These are phyloP conservation scores for Chlorella sp. DNA, from an alignment of 139 green algal genomes.

Conservation along the genomic window DNA sequence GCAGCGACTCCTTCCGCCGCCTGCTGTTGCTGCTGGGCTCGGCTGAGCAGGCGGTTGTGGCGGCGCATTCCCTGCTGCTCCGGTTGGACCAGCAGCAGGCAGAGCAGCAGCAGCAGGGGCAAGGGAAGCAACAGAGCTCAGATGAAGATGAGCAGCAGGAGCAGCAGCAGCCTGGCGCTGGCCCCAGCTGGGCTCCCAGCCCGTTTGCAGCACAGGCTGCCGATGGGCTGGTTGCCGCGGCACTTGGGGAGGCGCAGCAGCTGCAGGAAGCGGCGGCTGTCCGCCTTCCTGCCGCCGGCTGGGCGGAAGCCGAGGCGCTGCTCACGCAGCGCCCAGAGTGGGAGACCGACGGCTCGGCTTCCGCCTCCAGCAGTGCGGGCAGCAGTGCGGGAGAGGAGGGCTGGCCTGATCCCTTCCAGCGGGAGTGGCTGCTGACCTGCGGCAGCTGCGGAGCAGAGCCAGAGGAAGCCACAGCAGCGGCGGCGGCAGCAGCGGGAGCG, in stretches of 20 bases:
- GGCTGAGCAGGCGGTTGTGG: conserved; percentile 37
- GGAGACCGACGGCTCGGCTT: not conserved
- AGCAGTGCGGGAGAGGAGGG: not conserved
- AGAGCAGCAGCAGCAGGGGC: not conserved
- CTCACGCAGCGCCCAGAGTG: not conserved
- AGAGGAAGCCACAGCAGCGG: not conserved
- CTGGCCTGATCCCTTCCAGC: conserved; percentile 22
- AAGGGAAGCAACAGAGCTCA: not conserved
- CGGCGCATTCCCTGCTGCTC: conserved; percentile 44
- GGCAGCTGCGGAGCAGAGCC: not conserved
- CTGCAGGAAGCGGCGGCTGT: not conserved
- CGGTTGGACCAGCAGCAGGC: conserved; percentile 1
- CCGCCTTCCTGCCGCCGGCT: not conserved
- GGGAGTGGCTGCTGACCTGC: conserved; percentile 28
- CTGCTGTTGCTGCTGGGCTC: conserved; percentile 43
- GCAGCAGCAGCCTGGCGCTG: no score
- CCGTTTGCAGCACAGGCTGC: conserved; percentile 2
- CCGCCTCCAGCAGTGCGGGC: not conserved
- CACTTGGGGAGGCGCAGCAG: conserved; percentile 18
- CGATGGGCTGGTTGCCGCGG: not conserved
- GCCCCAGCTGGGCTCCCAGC: no score
- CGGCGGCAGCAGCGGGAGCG: not conserved
- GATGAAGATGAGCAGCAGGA: not conserved
- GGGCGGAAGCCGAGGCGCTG: not conserved
- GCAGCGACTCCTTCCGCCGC: not conserved